Evolutionary conservation across 768 basidiomycete species (phyloP).

Genomic region (Leucocoprinus birnbaumii): DNA sequence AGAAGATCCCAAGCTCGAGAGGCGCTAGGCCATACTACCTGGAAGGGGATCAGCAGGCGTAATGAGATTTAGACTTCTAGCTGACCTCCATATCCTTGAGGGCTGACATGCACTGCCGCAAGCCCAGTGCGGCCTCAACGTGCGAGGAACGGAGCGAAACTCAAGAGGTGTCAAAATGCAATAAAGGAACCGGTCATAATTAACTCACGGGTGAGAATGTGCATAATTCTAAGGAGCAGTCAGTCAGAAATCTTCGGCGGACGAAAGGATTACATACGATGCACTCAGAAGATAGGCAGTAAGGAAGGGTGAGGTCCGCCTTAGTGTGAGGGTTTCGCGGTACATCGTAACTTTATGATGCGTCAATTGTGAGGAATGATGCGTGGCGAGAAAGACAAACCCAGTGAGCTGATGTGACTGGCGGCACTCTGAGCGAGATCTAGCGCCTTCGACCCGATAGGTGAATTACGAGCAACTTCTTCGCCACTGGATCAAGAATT

Average conservation of each 20-base stretch:
- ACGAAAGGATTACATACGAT: constrained; percentile 45
- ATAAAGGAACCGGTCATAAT: constrained; percentile 6
- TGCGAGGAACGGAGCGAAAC: constrained; percentile 72
- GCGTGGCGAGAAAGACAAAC: constrained; percentile 30
- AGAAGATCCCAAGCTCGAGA: constrained; percentile 63
- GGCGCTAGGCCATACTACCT: constrained; percentile 74
- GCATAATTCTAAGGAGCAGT: constrained; percentile 63
- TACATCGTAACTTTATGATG: constrained; percentile 50
- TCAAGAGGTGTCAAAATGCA: constrained; percentile 24
- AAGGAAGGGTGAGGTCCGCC: constrained; percentile 59
- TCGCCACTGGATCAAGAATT: constrained; percentile 29
- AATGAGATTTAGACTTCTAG: constrained; percentile 1
- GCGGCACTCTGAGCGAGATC: constrained; percentile 77
- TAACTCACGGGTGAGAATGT: constrained; percentile 64
- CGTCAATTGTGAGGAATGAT: neutral
- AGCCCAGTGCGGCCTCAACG: constrained; percentile 63
- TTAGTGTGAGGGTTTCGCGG: constrained; percentile 59
- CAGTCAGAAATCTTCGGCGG: constrained; percentile 13
- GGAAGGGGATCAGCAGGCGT: constrained; percentile 13
- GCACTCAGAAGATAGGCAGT: constrained; percentile 69
- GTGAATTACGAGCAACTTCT: constrained; percentile 42
- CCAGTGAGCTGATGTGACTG: constrained; percentile 62
- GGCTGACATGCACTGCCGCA: constrained; percentile 61
- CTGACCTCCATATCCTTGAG: constrained; percentile 68
- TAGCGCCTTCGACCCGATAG: constrained; percentile 61